Evolutionary conservation across 1,284 basidiomycete species (phyloP).

Genomic region (Ustilago vetiveriae): DNA sequence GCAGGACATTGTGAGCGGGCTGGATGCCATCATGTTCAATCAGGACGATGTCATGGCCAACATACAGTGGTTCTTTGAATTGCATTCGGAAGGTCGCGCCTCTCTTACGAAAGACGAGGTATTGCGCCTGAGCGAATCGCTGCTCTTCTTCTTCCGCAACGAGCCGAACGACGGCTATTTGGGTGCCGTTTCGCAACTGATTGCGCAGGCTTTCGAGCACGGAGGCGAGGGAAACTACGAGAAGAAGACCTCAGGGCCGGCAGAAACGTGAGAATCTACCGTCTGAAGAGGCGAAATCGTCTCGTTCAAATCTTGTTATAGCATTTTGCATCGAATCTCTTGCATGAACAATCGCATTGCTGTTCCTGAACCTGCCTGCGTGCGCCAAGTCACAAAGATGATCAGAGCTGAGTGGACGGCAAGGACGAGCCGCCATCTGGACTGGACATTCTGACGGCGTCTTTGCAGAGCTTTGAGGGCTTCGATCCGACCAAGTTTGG

Average conservation of each 20-base stretch:
- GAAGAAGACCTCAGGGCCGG: conserved; percentile 22
- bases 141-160: conserved; percentile 87
- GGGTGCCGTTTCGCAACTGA: conserved; percentile 69
- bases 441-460: too few relatives aligned
- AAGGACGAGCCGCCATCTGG: too few relatives aligned
- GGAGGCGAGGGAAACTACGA: conserved; percentile 48
- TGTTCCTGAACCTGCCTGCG: too few relatives aligned
- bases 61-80: conserved; percentile 97
- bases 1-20: conserved; percentile 84
- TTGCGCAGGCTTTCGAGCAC: conserved; percentile 59
- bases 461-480: too few relatives aligned
- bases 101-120: conserved; percentile 96
- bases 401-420: too few relatives aligned
- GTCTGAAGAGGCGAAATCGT: conserved; percentile 2
- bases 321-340: conserved; percentile 13
- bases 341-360: too few relatives aligned
- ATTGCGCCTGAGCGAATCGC: conserved; percentile 85
- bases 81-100: conserved; percentile 89
- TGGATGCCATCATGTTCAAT: conserved; percentile 86
- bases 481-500: too few relatives aligned
- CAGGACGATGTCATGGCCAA: conserved; percentile 87
- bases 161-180: conserved; percentile 97
- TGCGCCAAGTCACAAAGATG: too few relatives aligned
- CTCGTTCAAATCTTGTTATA: not conserved
- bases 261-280: conserved; percentile 1